A percentile compares a stretch with the other conserved stretches of the same genome.
Conservation (phyloP, 202 grass and related monocot species). For the Carex arenaria region DNA sequence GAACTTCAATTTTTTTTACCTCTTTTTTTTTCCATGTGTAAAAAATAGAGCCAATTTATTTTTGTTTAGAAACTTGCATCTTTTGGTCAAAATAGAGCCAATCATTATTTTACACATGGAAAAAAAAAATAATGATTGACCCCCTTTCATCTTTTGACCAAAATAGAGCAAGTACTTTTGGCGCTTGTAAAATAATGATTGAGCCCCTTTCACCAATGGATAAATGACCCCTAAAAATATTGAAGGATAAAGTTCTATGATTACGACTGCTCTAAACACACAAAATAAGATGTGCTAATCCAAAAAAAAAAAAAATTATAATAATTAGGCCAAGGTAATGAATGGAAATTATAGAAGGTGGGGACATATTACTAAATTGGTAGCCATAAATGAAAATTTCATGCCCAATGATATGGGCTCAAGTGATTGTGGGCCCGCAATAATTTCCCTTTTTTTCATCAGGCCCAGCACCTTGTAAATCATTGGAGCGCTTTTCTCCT, state of each 20-base stretch:
- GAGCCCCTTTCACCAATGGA: not conserved
- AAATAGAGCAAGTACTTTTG: not conserved
- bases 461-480: not conserved
- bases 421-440: not conserved
- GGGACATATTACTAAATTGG: not conserved
- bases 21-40: not conserved
- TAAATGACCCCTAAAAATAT: not conserved
- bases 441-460: not conserved
- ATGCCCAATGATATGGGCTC: not conserved
- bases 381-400: not conserved
- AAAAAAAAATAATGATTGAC: too few species aligned
- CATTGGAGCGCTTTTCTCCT: not conserved
- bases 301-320: not conserved
- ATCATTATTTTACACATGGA: not conserved
- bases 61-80: not conserved
- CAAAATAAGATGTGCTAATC: not conserved
- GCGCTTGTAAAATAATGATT: not conserved
- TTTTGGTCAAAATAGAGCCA: not conserved
- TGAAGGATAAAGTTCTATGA: not conserved
- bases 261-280: not conserved
- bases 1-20: not conserved
- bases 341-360: not conserved
- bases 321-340: not conserved
- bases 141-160: not conserved
- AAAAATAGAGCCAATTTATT: not conserved